A percentile compares a stretch with the other conserved stretches of the same genome.
These are phyloP conservation scores for Wickerhamomyces tratensis DNA, from an alignment of 805 yeast genomes.

Conservation along the genomic window DNA sequence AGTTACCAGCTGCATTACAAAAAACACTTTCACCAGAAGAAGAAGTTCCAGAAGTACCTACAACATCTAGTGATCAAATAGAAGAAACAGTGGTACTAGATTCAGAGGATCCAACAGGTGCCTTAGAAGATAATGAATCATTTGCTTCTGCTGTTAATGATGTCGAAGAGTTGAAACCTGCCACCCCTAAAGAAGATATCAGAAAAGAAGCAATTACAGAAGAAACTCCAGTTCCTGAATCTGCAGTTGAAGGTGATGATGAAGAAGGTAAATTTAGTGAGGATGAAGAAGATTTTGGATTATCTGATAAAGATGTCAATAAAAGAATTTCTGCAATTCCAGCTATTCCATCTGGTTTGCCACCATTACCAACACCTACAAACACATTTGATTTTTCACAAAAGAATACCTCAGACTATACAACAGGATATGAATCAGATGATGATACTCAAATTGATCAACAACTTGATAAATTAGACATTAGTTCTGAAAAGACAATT, in stretches of 20 bases:
- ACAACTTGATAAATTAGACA: background rate
- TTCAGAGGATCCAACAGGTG: constrained; percentile 1
- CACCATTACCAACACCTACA: background rate
- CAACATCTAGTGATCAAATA: constrained; percentile 3
- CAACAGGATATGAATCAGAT: constrained; percentile 67
- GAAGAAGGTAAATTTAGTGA: constrained; percentile 17
- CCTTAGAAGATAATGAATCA: constrained; percentile 5
- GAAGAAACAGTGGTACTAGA: constrained; percentile 4
- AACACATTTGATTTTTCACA: background rate
- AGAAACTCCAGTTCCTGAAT: constrained; percentile 8
- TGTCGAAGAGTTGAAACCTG: constrained; percentile 3
- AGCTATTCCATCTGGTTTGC: background rate
- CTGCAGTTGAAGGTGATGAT: constrained; percentile 21
- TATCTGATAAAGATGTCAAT: constrained; percentile 8
- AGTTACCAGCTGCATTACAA: constrained; percentile 12
- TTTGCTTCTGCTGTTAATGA: constrained; percentile 9
- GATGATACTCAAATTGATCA: constrained; percentile 31
- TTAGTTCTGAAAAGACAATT: background rate
- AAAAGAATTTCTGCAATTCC: background rate
- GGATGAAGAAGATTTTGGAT: constrained; percentile 16
- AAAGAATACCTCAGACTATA: constrained; percentile 20
- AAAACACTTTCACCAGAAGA: constrained; percentile 1
- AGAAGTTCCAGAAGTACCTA: constrained; percentile 2
- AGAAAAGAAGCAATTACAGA: background rate
- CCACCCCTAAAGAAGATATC: constrained; percentile 4